Evolutionary conservation across 176 grass and related monocot genomes (phyloP), one percentile per base, ranked within the genome.

Genomic region (Areca catechu): DNA sequence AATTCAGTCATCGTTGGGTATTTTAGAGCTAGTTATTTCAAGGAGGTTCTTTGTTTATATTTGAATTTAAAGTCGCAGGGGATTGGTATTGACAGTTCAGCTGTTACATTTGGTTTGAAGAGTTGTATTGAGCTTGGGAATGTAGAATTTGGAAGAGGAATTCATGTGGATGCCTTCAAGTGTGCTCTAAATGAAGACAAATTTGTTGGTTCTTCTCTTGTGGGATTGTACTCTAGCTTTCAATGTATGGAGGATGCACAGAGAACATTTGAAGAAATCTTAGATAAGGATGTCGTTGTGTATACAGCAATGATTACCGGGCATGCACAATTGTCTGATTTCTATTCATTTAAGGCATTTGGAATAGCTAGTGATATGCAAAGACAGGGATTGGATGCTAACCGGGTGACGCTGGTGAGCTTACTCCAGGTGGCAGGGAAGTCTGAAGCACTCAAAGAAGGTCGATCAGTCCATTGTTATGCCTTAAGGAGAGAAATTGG

Each of bases 31-130:
- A 66, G 74, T 61, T 65, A 63, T 67, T 20, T 58, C 53, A 71
- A 78, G 57, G 78, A 86, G 67, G 74, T 53, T 71, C 73, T 78
- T 65, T 5, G 51, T 69, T 75, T 82, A 61, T 82, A 86, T 19
- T 65, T 50, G 28, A 69, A 53, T 16, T 54, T 82, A 50, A 86
- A 71, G 71, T 21, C 24, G 62, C 12, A n/a, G 4, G 56, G 28
- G 21, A 47, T 78, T 54, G 20, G 48, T 25, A 23, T 86, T 37
- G 67, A 75, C 58, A 79, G 37, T 50, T 74, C 69, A 71, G 29
- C 48, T 54, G 49, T 86, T 78, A 82, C 71, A 57, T 86, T 86
- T 68, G 70, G 66, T 65, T 75, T 86, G 61, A 86, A 86, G 62
- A 78, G 78, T 72, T 86, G 83, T 24, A 63, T 63, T 27, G 60